These are phyloP conservation scores for Hypoxylon subgilvum DNA, from an alignment of 495 filamentous ascomycete species.

Conservation along the genomic window DNA sequence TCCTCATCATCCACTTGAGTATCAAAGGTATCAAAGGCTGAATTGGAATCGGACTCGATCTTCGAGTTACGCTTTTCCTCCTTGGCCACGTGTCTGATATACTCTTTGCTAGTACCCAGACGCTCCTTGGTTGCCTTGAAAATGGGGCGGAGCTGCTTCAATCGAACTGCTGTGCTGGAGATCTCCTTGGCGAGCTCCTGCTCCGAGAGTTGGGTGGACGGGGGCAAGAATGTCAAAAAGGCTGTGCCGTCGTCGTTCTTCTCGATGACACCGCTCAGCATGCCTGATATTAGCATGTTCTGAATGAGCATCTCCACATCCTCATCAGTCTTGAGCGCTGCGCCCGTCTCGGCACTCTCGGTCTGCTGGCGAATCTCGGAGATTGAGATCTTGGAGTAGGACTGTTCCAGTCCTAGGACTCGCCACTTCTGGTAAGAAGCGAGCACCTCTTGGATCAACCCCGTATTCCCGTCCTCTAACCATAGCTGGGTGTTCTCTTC, in stretches of 20 bases:
- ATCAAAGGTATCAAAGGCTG: conserved; percentile 47
- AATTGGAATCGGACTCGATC: conserved; percentile 42
- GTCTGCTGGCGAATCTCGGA: conserved; percentile 56
- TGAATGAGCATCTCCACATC: conserved; percentile 53
- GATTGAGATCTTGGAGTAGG: conserved; percentile 60
- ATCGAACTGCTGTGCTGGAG: conserved; percentile 44
- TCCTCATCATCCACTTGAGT: conserved; percentile 67
- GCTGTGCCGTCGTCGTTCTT: conserved; percentile 47
- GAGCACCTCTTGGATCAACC: conserved; percentile 55
- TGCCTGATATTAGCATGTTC: conserved; percentile 63
- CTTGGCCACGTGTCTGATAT: conserved; percentile 56
- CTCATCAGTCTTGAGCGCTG: conserved; percentile 56
- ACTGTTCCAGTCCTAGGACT: conserved; percentile 50
- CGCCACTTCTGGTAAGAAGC: conserved; percentile 57
- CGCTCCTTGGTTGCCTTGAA: conserved; percentile 59
- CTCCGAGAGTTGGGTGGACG: conserved; percentile 51
- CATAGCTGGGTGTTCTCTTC: conserved; percentile 58
- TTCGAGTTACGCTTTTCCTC: conserved; percentile 51
- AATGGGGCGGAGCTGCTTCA: conserved; percentile 51
- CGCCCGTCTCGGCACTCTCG: conserved; percentile 55
- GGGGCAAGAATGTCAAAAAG: conserved; percentile 48
- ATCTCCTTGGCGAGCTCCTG: conserved; percentile 53
- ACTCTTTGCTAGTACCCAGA: conserved; percentile 65
- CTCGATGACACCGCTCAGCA: conserved; percentile 61
- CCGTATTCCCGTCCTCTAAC: conserved; percentile 59